These are phyloP conservation scores for Aspergillus fumigatiaffinis DNA, from an alignment of 2,329 filamentous ascomycete species.

Conservation along the genomic window DNA sequence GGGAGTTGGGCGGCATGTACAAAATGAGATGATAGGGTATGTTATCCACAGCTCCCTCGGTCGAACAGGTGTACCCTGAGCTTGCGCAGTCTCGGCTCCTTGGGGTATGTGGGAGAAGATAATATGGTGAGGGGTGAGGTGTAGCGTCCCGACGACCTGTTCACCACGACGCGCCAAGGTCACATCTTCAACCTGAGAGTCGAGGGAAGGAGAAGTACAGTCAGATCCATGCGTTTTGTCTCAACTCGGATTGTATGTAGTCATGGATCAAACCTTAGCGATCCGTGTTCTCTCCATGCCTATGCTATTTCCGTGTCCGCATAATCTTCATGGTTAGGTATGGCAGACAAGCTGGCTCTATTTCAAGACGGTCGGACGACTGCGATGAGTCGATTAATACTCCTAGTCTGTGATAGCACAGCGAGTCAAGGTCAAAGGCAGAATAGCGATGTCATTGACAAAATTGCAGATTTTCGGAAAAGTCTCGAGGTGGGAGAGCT, in stretches of 20 bases:
- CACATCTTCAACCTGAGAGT: conserved; percentile 51
- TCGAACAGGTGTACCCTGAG: conserved; percentile 41
- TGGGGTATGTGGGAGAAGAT: conserved; percentile 58
- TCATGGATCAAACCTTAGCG: conserved; percentile 34
- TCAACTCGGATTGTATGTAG: background rate
- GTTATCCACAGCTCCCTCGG: conserved; percentile 84
- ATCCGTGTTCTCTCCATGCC: conserved; percentile 45
- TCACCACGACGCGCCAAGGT: conserved; percentile 55
- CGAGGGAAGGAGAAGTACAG: conserved; percentile 2
- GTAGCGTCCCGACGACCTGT: conserved; percentile 56
- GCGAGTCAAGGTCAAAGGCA: background rate
- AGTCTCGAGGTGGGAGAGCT: background rate
- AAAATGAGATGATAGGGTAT: conserved; percentile 84
- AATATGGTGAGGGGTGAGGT: conserved; percentile 61
- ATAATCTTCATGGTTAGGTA: conserved; percentile 29
- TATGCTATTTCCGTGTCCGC: conserved; percentile 29
- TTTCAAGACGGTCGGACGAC: conserved; percentile 2
- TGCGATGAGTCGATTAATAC: background rate
- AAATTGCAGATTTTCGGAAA: background rate
- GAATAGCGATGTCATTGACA: background rate
- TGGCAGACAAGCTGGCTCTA: conserved; percentile 3
- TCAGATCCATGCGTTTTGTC: background rate
- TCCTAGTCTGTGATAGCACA: background rate
- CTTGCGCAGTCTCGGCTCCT: conserved; percentile 34
- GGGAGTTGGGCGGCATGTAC: conserved; percentile 71